Percentiles rank a stretch among this genome's conserved stretches.
These are phyloP conservation scores for Cryptosporidium sp. DNA, from an alignment of 169 alveolate species.

Conservation along the genomic window DNA sequence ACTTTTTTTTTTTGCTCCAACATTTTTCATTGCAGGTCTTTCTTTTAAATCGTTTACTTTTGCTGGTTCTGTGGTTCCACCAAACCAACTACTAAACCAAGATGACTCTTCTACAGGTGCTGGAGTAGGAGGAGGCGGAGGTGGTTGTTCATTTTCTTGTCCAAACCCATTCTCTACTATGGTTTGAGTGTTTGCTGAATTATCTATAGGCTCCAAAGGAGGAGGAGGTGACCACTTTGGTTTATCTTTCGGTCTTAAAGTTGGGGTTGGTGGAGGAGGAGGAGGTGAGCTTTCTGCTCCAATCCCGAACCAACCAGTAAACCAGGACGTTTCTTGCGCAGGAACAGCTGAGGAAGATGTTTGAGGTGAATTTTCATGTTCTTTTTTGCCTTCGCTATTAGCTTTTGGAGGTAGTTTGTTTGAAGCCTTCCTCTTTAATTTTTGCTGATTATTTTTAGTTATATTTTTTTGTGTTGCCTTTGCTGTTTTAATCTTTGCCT, in stretches of 20 bases:
- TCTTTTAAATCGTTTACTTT: neutral
- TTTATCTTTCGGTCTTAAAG: neutral
- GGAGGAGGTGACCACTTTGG: conserved; percentile 15
- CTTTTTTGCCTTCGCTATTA: neutral
- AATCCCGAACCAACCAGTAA: conserved; percentile 50
- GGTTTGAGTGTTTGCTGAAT: neutral
- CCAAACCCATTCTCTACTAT: neutral
- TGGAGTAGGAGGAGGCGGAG: conserved; percentile 22
- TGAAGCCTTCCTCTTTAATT: conserved; percentile 24
- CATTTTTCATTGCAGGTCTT: neutral
- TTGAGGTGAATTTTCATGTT: conserved; percentile 4
- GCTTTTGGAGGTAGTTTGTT: conserved; percentile 6
- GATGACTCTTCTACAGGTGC: conserved; percentile 31
- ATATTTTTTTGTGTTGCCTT: conserved; percentile 35
- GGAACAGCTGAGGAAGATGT: neutral
- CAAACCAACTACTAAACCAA: conserved; percentile 51
- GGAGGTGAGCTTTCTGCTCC: conserved; percentile 17
- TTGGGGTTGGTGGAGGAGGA: conserved; percentile 32
- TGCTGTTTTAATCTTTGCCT: neutral
- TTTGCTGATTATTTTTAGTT: conserved; percentile 24
- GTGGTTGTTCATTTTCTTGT: neutral
- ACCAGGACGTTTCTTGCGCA: conserved; percentile 57
- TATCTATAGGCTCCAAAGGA: neutral
- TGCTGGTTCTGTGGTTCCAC: conserved; percentile 26
- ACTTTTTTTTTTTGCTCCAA: neutral